Conservation (phyloP, 2,329 filamentous ascomycete species). For the Ascochyta pisi region DNA sequence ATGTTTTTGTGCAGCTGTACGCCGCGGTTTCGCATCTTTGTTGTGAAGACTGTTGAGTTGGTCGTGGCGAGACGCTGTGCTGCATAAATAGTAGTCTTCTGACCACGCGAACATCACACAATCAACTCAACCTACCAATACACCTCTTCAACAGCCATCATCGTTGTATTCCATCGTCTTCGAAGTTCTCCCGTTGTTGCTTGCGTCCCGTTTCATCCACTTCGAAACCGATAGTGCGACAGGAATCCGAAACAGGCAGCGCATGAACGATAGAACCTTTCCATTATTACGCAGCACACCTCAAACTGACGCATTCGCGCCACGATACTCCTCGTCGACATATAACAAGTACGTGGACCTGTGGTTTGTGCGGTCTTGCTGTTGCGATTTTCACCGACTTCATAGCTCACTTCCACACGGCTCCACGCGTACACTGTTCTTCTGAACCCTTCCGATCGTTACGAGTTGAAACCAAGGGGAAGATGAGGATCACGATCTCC, state of each 20-base stretch:
- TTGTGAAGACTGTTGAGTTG: background rate
- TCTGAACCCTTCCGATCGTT: slow-evolving; percentile 19
- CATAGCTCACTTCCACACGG: slow-evolving; percentile 3
- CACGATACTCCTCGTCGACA: slow-evolving; percentile 3
- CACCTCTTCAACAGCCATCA: background rate
- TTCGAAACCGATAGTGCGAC: slow-evolving; percentile 19
- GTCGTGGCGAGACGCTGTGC: background rate
- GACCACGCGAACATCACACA: too few species aligned
- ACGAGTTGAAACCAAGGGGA: slow-evolving; percentile 1
- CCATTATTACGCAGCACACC: slow-evolving; percentile 3
- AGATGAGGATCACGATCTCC: slow-evolving; percentile 28
- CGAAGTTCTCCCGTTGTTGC: background rate
- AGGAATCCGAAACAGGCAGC: slow-evolving; percentile 11
- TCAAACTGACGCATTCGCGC: slow-evolving; percentile 5
- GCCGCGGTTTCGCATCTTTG: background rate
- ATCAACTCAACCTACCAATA: background rate
- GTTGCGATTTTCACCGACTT: slow-evolving; percentile 10
- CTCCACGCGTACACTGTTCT: slow-evolving; percentile 9
- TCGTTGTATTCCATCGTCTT: background rate
- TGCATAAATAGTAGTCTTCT: background rate
- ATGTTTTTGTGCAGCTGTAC: too few species aligned
- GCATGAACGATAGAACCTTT: slow-evolving; percentile 13
- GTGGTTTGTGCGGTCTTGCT: slow-evolving; percentile 1
- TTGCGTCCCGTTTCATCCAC: slow-evolving; percentile 12
- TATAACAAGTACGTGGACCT: slow-evolving; percentile 8